phyloP scores from a whole-genome alignment of 179 eudicot species.

The Drosera spatulata region DNA sequence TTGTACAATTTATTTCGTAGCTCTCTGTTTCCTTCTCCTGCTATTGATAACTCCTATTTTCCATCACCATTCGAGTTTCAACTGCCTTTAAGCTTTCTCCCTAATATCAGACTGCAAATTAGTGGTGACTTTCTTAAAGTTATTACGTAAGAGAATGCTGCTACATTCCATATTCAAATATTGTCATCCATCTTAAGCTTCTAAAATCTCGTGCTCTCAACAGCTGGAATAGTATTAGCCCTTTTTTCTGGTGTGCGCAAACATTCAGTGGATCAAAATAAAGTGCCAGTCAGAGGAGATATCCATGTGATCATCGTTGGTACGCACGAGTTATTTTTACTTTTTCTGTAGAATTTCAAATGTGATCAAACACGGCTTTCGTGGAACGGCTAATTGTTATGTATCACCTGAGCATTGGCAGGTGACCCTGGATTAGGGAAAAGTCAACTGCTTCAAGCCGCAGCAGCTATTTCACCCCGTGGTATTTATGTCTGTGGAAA shows the following conservation, averaged over 20 bases:
- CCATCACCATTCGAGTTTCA: neutral
- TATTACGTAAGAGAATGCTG: too few relatives aligned
- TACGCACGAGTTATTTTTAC: conserved; percentile 22
- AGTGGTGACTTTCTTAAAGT: too few relatives aligned
- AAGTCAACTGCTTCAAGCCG: conserved; percentile 93
- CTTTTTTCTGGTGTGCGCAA: conserved; percentile 90
- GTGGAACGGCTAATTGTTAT: neutral
- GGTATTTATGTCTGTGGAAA: conserved; percentile 99
- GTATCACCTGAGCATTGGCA: conserved; percentile 13
- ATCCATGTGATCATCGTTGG: conserved; percentile 90
- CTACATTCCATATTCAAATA: too few relatives aligned
- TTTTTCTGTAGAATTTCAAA: neutral
- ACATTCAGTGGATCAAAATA: conserved; percentile 88
- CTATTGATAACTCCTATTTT: neutral
- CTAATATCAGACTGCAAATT: too few relatives aligned
- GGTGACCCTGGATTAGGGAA: conserved; percentile 98
- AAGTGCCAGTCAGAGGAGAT: conserved; percentile 97
- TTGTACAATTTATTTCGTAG: neutral
- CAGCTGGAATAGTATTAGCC: conserved; percentile 88
- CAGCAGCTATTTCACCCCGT: conserved; percentile 95
- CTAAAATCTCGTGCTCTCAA: conserved; percentile 10
- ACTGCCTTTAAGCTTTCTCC: neutral
- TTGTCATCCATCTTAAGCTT: conserved; percentile 1
- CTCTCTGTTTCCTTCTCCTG: neutral
- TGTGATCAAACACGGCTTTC: too few relatives aligned